Base-by-base conservation (phyloP, 2,329 filamentous ascomycete genomes). In the Huntiella omanensis region DNA sequence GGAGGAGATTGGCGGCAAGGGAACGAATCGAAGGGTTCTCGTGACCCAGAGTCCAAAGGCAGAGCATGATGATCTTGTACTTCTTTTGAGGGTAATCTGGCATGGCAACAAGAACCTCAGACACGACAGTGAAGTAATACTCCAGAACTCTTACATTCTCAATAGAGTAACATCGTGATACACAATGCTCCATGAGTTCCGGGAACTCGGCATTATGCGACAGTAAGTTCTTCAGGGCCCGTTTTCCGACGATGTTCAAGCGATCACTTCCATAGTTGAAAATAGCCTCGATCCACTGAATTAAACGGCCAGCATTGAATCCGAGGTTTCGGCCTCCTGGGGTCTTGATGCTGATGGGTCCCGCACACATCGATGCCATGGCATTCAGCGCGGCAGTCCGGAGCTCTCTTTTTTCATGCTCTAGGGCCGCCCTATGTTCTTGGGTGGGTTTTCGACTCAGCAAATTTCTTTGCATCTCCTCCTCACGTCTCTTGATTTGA, bases 351-450 rank as follows among this genome's bases (percentile, higher is more conserved):
- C 77, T 86, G 49, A 96, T 78, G 3, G 88, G 85, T 0, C 81
- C 75, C 55, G 77, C 86, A 58, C 91, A 98, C 4, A 98, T 70
- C 3, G 86, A 78, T 38, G 91, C 87, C 91, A 98, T 96, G 19
- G 92, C 82, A 59, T 87, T 94, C 38, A 98, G 68, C 1, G 91
- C 88, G 28, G 91, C 86, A 16, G 82, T 91, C 49, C 85, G 75
- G 34, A 98, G 70, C 56, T 94, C 92, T 52, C 83, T 78, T 65
- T 94, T 96, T 62, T 98, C 88, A 53, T 95, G 96, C 58, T 96
- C 91, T 72, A 94, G 91, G 1, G 86, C 83, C 19, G 87, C 87
- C 16, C 83, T 88, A 53, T 83, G 74, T 56, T 87, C 85, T 10
- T 78, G 77, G 13, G 79, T 62, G 15, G 80, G 75, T 48, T 91